Evolutionary conservation across 1,139 yeast genomes (phyloP).

Genomic region (Debaryomyces subglobosus): DNA sequence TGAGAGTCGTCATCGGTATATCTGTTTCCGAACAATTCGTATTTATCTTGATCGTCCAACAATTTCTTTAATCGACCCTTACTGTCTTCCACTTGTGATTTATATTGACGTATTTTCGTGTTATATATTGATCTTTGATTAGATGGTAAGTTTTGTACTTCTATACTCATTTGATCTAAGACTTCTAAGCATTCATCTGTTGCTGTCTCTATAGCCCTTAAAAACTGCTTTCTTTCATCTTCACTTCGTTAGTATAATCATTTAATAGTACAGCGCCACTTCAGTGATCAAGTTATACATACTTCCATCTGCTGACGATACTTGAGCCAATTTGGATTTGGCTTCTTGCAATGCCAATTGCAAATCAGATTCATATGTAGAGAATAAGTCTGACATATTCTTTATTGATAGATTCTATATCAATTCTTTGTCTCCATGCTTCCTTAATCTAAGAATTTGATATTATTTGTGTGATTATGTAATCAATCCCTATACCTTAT

Average conservation of each 20-base stretch:
- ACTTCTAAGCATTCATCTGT: slow-evolving; percentile 80
- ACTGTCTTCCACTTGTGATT: slow-evolving; percentile 59
- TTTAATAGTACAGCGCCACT: slow-evolving; percentile 1
- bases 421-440: background rate
- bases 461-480: background rate
- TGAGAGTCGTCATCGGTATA: slow-evolving; percentile 34
- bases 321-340: slow-evolving; percentile 62
- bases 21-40: slow-evolving; percentile 66
- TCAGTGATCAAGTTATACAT: slow-evolving; percentile 25
- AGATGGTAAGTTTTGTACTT: slow-evolving; percentile 79
- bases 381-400: slow-evolving; percentile 61
- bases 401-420: background rate
- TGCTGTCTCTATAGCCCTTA: slow-evolving; percentile 65
- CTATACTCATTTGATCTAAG: slow-evolving; percentile 78
- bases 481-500: background rate
- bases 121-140: slow-evolving; percentile 69
- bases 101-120: slow-evolving; percentile 69
- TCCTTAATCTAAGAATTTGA: background rate
- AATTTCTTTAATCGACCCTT: slow-evolving; percentile 55
- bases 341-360: slow-evolving; percentile 74
- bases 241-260: slow-evolving; percentile 21
- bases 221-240: slow-evolving; percentile 52
- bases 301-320: slow-evolving; percentile 57
- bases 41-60: slow-evolving; percentile 65
- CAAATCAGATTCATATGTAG: slow-evolving; percentile 73